Evolutionary conservation across 2,329 filamentous ascomycete species (phyloP), one percentile per base, ranked within the genome.

Genomic region (Didymella glomerata): DNA sequence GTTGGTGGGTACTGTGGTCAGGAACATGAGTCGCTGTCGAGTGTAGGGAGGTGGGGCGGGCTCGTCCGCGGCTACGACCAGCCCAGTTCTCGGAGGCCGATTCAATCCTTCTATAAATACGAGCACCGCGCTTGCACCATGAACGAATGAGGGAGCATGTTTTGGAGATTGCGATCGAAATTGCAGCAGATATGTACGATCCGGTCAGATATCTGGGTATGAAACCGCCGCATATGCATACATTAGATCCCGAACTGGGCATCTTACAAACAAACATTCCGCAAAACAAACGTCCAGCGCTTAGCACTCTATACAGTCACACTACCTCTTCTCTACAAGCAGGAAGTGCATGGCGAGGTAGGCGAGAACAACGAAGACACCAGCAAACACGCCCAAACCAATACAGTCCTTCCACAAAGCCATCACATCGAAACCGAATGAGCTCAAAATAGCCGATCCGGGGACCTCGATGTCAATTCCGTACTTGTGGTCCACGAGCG

Each of bases 401-500:
- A 90, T 81, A 25, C 95, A 87, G 77, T 99, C 95, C 44, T 81
- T 80, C 93, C 93, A 97, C 56, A 97, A 84, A 0, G 92, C 92
- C 60, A 88, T 83, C 27, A 93, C 96, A 73, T 97, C 85, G 76
- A 99, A 99, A 1, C 95, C 95, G 76, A 99, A 99, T 0, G 91
- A 92, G 77, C 91, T 96, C 54, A 99, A 80, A 66, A 99, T 99
- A 0, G 93, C 92, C 0, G 94, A 93, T 32, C 95, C 95, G 0
- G 95, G 95, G 0, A 99, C 93, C 51, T 95, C 94, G 63, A 99
- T 99, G 71, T 98, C 93, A 5, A 99, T 86, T 6, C 95, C 95
- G 61, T 97, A 97, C 78, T 98, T 96, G 77, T 95, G 90, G 76
- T 99, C 95, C 41, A 96, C 87, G 25, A 99, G 85, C 0, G 91